Base-by-base conservation (phyloP, 1,139 yeast genomes). In the Geotrichum bryndzae region DNA sequence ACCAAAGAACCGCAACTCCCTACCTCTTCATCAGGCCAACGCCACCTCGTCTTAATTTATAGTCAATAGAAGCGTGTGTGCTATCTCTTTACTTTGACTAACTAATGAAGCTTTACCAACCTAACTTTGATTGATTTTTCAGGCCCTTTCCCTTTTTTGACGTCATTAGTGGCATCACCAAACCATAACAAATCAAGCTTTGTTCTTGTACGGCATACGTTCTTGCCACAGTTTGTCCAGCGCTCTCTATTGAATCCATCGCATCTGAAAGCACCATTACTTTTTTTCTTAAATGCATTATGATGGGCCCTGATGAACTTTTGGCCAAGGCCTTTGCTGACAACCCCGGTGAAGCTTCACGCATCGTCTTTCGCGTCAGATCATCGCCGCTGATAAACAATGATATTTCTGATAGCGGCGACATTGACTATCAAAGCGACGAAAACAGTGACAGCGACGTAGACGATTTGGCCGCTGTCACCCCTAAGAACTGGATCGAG, bases 291-390 rank as follows among this genome's bases (percentile, higher is more conserved):
- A 38, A 51, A 33, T 31, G 38, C 38, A 41, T 46, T n/a, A 57
- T 53, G 53, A 59, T 54, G 57, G 33, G 35, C 31, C 15, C 56
- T 46, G 59, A 57, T n/a, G 62, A 57, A 13, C 56, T 54, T 13
- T 54, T 62, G 51, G 61, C 64, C n/a, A 59, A 57, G 48, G 59
- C 62, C 5, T 62, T 62, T 52, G 54, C 57, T 22, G 64, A 59
- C 38, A 46, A 52, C 10, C 61, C 63, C 15, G 48, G 56, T 10
- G 60, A 61, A 23, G 54, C 60, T 15, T 59, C 61, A 6, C 55
- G 48, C 52, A 55, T 57, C 15, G 57, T 61, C 11, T 51, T 61
- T 51, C 41, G 60, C 18, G 57, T 60, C 25, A 41, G 60, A 58
- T 48, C 59, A 13, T 33, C 58, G 13, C 58, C 58, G 10, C 35